Evolutionary conservation across 2,329 filamentous ascomycete species (phyloP).

Genomic region (Dichotomopilus funicola): DNA sequence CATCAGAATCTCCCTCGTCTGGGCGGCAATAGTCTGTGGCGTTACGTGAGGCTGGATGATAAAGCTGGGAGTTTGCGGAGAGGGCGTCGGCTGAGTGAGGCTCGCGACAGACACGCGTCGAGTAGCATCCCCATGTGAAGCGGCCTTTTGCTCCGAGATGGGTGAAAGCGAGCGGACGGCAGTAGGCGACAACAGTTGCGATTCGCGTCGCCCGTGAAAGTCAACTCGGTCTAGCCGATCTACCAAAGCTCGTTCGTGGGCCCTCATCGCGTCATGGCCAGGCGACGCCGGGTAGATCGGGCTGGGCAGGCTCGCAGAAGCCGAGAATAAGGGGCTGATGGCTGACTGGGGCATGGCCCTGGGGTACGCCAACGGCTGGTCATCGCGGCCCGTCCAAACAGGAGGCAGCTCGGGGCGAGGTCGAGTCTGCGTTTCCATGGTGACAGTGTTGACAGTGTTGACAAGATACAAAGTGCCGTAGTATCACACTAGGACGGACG

Average conservation of each 20-base stretch:
- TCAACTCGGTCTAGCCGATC: slow-evolving; percentile 32
- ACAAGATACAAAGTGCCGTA: too few relatives aligned
- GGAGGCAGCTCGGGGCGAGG: slow-evolving; percentile 31
- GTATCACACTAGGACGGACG: neutral
- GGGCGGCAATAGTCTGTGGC: slow-evolving; percentile 25
- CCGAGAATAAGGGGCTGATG: slow-evolving; percentile 25
- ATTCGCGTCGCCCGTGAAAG: slow-evolving; percentile 22
- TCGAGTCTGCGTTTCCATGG: slow-evolving; percentile 28
- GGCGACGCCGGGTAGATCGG: slow-evolving; percentile 30
- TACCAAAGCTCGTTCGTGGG: slow-evolving; percentile 32
- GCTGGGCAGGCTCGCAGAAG: slow-evolving; percentile 30
- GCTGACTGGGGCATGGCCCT: slow-evolving; percentile 21
- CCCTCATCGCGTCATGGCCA: slow-evolving; percentile 31
- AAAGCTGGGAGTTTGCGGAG: slow-evolving; percentile 11
- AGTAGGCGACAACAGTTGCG: slow-evolving; percentile 7
- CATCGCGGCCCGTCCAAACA: slow-evolving; percentile 30
- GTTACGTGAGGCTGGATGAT: slow-evolving; percentile 19
- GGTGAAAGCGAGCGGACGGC: slow-evolving; percentile 22
- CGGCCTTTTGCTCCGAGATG: slow-evolving; percentile 27
- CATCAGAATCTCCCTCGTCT: slow-evolving; percentile 30
- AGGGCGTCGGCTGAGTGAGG: slow-evolving; percentile 13
- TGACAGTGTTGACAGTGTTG: neutral
- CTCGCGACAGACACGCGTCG: slow-evolving; percentile 13
- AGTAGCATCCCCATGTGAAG: neutral
- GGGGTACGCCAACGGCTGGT: slow-evolving; percentile 23